phyloP scores from a whole-genome alignment of 2,329 filamentous ascomycete species.

The Fusarium multiceps region DNA sequence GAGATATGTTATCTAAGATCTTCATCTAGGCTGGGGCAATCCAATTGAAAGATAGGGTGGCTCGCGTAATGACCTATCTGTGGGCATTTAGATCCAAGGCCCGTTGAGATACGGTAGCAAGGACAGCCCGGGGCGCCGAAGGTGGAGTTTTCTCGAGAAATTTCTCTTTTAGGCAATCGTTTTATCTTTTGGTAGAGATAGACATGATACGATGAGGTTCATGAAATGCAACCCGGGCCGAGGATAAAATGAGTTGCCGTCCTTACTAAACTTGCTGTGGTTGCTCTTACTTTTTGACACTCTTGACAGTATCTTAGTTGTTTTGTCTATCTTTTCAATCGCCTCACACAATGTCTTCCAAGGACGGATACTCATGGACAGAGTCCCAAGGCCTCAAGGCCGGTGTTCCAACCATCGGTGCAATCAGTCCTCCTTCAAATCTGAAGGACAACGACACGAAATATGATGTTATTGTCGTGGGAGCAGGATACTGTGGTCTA shows the following conservation, averaged over 20 bases:
- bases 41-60: neutral
- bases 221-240: neutral
- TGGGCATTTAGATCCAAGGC: neutral
- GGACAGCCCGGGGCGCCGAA: neutral
- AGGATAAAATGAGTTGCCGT: constrained; percentile 28
- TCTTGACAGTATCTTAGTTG: too few relatives aligned
- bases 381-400: constrained; percentile 44
- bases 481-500: constrained; percentile 48
- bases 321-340: too few relatives aligned
- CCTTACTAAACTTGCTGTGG: neutral
- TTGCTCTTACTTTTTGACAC: neutral
- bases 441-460: constrained; percentile 7
- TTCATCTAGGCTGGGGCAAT: neutral
- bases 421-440: constrained; percentile 45
- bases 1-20: neutral
- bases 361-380: constrained; percentile 49
- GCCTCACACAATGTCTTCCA: constrained; percentile 46
- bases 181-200: neutral
- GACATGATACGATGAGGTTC: neutral
- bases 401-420: constrained; percentile 48
- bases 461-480: constrained; percentile 48
- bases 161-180: neutral
- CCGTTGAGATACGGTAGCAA: neutral
- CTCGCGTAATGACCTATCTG: neutral
- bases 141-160: constrained; percentile 1